Evolutionary conservation across 345 rosid genomes (phyloP), one percentile per base, ranked within the genome.

Genomic region (Pugionium dolabratum): DNA sequence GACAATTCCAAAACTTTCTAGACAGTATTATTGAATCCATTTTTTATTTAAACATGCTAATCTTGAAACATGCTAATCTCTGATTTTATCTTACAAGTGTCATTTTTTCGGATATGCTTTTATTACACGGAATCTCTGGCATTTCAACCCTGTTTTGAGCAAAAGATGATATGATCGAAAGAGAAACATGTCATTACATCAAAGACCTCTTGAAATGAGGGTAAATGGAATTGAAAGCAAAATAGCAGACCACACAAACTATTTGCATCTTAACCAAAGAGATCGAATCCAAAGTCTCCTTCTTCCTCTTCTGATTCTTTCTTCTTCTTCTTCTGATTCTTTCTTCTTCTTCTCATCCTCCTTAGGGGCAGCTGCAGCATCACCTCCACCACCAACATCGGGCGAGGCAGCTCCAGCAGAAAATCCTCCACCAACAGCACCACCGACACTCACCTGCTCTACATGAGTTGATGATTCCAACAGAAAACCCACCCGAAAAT

Each of bases 231-330:
- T 2, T 28, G 10, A 29, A 63, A 7, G 30, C 57, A 50, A 30
- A 11, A 9, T 4, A 2, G 36, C 54, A 26, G 9, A 26, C 36
- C 55, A 62, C 46, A n/a, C 49, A 28, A 40, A 29, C 25, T 4
- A 50, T 39, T 0, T 50, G 28, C 0, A 37, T 34, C 63, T 69
- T 82, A 86, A 67, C 85, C 89, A 27, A 86, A 86, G 53, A 86
- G 79, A 9, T 82, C 75, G 80, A 86, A 84, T 47, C 91, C 88
- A 67, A 82, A 82, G 66, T 86, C 88, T 0, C 79, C 91, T 3
- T 86, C 86, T 5, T 75, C 85, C 45, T 81, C 79, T 74, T 86
- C 91, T 11, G 79, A 85, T 33, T 74, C 79, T 71, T 80, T 81
- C 63, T 86, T 80, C 80, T 86, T 80, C 80, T 83, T 74, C 79